A percentile compares a stretch with the other conserved stretches of the same genome.
phyloP scores from a whole-genome alignment of 176 grass and related monocot genomes.

The Zizania latifolia region DNA sequence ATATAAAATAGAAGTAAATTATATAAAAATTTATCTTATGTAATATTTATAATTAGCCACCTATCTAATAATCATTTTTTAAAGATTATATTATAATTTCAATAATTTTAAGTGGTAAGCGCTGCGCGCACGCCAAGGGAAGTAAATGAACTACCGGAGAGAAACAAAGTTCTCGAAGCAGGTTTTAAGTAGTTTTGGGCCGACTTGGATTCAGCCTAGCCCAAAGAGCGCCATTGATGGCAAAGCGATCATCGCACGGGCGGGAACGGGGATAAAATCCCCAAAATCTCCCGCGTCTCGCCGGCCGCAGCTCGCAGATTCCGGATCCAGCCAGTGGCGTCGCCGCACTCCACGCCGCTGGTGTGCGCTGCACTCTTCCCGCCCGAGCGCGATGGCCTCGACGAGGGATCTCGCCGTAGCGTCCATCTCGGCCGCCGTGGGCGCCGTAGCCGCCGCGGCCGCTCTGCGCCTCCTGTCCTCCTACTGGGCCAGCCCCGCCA shows the following conservation, averaged over 20 bases:
- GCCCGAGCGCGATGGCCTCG: constrained; percentile 33
- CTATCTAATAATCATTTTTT: no score
- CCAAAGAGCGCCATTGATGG: neutral
- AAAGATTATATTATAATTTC: no score
- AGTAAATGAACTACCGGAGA: no score
- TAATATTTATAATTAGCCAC: no score
- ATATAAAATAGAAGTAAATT: no score
- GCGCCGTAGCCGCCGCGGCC: constrained; percentile 47
- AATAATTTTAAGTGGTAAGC: no score
- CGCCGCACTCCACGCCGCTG: neutral
- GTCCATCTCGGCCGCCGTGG: constrained; percentile 54
- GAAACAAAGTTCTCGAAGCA: neutral
- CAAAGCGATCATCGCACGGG: neutral
- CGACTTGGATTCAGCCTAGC: neutral
- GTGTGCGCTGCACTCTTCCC: neutral
- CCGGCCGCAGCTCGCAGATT: neutral
- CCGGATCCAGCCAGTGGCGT: neutral
- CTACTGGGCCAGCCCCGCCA: neutral
- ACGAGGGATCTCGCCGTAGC: constrained; percentile 54
- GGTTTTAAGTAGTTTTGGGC: neutral
- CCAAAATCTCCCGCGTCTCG: constrained; percentile 25
- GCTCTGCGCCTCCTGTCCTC: constrained; percentile 41
- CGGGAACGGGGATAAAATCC: neutral
- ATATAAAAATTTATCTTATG: no score
- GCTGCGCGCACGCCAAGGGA: no score